Base-by-base conservation (phyloP, 768 basidiomycete genomes). In the Mycena maculata region DNA sequence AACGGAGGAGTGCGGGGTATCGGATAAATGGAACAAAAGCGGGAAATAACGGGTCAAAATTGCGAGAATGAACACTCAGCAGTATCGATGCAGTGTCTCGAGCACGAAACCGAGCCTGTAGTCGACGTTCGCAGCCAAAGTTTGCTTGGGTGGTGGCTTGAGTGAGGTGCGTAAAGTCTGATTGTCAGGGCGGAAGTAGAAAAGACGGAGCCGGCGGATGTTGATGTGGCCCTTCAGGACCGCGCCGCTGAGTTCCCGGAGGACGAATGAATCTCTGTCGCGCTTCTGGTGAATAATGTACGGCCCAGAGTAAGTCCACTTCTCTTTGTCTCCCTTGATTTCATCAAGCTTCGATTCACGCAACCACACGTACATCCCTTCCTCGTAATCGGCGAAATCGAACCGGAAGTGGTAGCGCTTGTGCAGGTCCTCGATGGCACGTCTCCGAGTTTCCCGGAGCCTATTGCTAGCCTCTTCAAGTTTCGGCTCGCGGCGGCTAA, bases 341-440 rank as follows among this genome's bases (percentile, higher is more conserved):
- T 64, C 56, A 52, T 79, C 77, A 0, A 79, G 47, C 68, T 73
- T 71, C 0, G 79, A 77, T 64, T 80, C 75, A 20, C 77, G 75
- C 0, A 76, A 22, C 20, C 78, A 71, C 0, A 81, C 79, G 72
- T 75, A 79, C 31, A 75, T 76, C 0, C 79, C 78, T 1, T 63
- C 56, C 25, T 74, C 60, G 52, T 73, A 77, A 12, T 71, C 61
- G 8, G 61, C 47, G 28, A 70, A 68, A 4, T 72, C 65, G 7
- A 74, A 66, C 15, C 67, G 42, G 8, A 49, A 53, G 3, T 53
- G 62, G 16, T 72, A 50, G 18, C 62, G 69, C 22, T 66, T 55
- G 11, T 72, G 68, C 45, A 76, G 71, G 22, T 76, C 65, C 4
- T 78, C 71, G 15, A 76, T 72, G 0, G 72, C 70, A 2, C 63